Conservation (phyloP, 2,329 filamentous ascomycete species). For the Trichoderma hamatum region DNA sequence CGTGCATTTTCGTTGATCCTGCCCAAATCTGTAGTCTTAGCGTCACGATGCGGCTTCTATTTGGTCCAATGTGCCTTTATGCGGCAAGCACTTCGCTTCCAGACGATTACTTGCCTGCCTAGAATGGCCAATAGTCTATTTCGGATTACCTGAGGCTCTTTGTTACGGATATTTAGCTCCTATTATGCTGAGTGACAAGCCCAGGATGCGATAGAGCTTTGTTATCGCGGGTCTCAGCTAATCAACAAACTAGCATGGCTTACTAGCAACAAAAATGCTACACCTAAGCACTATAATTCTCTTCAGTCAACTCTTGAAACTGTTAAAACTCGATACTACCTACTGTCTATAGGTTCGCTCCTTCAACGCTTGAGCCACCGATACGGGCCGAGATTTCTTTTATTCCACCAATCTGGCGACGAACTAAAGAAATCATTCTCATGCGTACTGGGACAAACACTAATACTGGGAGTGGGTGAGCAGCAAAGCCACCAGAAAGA, state of each 20-base stretch:
- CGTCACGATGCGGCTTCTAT: background rate
- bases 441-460: background rate
- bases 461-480: background rate
- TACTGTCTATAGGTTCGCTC: background rate
- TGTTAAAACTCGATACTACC: background rate
- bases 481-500: background rate
- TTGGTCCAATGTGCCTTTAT: background rate
- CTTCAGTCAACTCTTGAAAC: background rate
- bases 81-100: background rate
- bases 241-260: background rate
- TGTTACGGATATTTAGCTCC: background rate
- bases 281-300: background rate
- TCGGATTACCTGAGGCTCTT: background rate
- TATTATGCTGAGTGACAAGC: background rate
- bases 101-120: background rate
- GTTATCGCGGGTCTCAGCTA: too few species aligned
- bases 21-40: too few species aligned
- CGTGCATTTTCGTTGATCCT: background rate
- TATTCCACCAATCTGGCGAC: background rate
- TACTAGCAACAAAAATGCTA: background rate
- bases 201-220: background rate
- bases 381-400: background rate
- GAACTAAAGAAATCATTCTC: background rate
- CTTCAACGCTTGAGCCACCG: background rate
- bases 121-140: background rate